Evolutionary conservation across 495 filamentous ascomycete species (phyloP).

Genomic region (Penicillium macrosclerotiorum): DNA sequence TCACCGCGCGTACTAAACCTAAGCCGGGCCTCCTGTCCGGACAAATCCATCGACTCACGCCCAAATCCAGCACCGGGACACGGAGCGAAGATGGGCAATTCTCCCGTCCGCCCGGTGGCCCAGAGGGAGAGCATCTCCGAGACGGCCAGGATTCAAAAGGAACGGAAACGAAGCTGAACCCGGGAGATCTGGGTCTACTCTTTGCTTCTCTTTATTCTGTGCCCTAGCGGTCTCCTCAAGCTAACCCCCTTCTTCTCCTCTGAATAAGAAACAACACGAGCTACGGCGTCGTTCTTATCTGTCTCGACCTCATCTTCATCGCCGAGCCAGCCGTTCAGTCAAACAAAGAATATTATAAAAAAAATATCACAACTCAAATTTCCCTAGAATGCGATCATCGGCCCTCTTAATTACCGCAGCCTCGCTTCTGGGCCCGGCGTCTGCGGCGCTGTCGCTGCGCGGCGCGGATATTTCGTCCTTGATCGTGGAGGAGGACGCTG

Average conservation of each 20-base stretch:
- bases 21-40: neutral
- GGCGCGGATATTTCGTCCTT: conserved; percentile 76
- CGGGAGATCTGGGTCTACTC: neutral
- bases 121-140: neutral
- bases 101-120: neutral
- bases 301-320: too few species aligned
- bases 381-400: conserved; percentile 21
- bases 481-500: conserved; percentile 59
- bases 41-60: neutral
- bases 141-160: neutral
- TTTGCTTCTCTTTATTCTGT: too few species aligned
- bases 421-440: conserved; percentile 20
- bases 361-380: too few species aligned
- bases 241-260: too few species aligned
- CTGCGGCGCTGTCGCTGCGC: conserved; percentile 56
- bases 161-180: neutral
- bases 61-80: neutral
- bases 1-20: conserved; percentile 1
- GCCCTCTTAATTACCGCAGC: conserved; percentile 24
- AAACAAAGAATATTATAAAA: too few species aligned
- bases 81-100: neutral
- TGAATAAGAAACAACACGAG: too few species aligned
- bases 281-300: too few species aligned
- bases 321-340: too few species aligned
- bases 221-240: too few species aligned